Percentiles rank a stretch among this genome's conserved stretches.
These are phyloP conservation scores for Psilocybe azurescens DNA, from an alignment of 768 basidiomycete genomes.

Conservation along the genomic window DNA sequence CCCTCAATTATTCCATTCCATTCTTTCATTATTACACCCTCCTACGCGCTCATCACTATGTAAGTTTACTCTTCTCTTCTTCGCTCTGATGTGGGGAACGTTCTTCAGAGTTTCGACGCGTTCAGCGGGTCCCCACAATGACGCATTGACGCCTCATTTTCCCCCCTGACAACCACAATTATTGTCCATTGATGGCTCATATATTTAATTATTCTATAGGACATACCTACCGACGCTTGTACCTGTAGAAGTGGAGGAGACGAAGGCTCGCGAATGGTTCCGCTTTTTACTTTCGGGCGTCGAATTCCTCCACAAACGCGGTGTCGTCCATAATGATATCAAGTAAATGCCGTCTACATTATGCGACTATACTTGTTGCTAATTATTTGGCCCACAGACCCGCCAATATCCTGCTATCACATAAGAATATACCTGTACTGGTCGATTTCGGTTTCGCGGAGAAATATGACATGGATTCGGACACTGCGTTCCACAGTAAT, in stretches of 20 bases:
- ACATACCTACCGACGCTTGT: conserved; percentile 84
- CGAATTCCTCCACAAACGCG: conserved; percentile 81
- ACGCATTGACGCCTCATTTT: conserved; percentile 7
- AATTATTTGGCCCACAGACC: conserved; percentile 53
- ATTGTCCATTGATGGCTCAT: neutral
- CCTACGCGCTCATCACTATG: conserved; percentile 93
- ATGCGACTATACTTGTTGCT: neutral
- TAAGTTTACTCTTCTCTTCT: conserved; percentile 43
- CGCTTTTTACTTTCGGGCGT: conserved; percentile 80
- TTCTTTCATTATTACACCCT: conserved; percentile 91
- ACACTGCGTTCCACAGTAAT: conserved; percentile 79
- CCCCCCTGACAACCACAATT: conserved; percentile 21
- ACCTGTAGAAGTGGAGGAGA: conserved; percentile 86
- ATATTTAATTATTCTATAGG: conserved; percentile 49
- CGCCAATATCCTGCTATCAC: conserved; percentile 89
- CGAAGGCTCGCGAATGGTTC: conserved; percentile 82
- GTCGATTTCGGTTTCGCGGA: conserved; percentile 98
- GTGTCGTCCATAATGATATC: conserved; percentile 93
- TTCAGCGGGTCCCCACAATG: neutral
- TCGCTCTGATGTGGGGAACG: too few species aligned
- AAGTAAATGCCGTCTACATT: conserved; percentile 59
- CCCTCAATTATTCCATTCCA: conserved; percentile 94
- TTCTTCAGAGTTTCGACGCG: neutral
- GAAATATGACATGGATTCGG: conserved; percentile 68
- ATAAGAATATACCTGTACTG: conserved; percentile 80